Evolutionary conservation across 2,329 filamentous ascomycete genomes (phyloP), one percentile per base, ranked within the genome.

Genomic region (Colletotrichum sp.): DNA sequence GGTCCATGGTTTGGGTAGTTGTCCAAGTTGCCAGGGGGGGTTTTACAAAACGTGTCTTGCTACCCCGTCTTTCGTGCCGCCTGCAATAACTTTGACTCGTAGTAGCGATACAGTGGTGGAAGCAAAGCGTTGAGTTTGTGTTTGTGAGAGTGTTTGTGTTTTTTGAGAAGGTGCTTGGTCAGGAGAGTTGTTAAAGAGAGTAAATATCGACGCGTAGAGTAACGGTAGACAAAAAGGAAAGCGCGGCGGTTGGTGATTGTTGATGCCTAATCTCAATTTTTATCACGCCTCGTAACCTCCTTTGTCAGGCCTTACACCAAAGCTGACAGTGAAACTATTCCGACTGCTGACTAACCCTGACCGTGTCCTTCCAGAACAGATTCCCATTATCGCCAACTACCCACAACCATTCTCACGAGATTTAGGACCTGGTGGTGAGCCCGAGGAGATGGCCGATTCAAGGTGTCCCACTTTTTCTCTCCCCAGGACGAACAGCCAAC

Each of bases 151-250:
- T 24, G 24, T 24, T 24, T 24, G 24, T 24, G 24, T 24, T 24
- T 24, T 24, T 24, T 24, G 24, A 24, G 24, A 24, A 24, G 24
- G 24, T 24, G 24, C 24, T 24, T 24, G 24, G 24, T 24, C 24
- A 24, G 24, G 24, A 24, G 24, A 24, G 43, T 52, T 21, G 43
- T 52, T 9, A 30, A 32, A 5, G 13, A 60, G 6, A 30, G 26
- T 0, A 30, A 2, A 60, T 0, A 32, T 32, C 13, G 0, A 0
- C 10, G 43, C n/a, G 10, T 7, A 13, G 18, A 1, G 0, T 2
- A 30, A 26, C 8, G n/a, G 9, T 5, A 28, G 5, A 6, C 26
- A 18, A 61, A 34, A 34, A 1, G 18, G 30, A 61, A 61, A 12
- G 16, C 28, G 28, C 28, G 59, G 10, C 5, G 0, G 10, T 1